Conservation (phyloP, 805 yeast species). For the Monosporozyma aquatica region DNA sequence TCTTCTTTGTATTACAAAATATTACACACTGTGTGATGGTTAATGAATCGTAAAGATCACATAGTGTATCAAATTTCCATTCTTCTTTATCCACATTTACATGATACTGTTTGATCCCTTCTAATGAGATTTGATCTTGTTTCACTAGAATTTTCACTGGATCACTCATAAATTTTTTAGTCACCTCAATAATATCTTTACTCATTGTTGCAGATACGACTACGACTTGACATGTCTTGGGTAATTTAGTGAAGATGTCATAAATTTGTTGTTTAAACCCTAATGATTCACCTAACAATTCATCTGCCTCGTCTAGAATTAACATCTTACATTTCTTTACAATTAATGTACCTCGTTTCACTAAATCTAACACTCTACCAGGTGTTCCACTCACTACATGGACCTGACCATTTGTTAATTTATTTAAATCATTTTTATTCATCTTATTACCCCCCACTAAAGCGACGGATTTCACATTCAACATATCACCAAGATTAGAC, state of each 20-base stretch:
- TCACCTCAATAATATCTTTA: constrained; percentile 81
- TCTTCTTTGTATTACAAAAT: constrained; percentile 91
- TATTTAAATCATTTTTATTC: constrained; percentile 70
- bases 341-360: constrained; percentile 67
- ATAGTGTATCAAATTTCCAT: constrained; percentile 88
- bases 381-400: constrained; percentile 97
- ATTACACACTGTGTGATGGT: constrained; percentile 96
- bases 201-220: constrained; percentile 94
- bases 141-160: constrained; percentile 92
- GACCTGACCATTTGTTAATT: constrained; percentile 60
- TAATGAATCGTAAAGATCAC: constrained; percentile 90
- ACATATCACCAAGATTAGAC: constrained; percentile 73
- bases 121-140: constrained; percentile 90
- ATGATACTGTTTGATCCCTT: constrained; percentile 90
- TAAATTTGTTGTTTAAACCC: constrained; percentile 96
- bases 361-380: constrained; percentile 88
- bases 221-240: constrained; percentile 86
- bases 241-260: constrained; percentile 83
- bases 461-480: constrained; percentile 81
- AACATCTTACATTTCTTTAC: constrained; percentile 78
- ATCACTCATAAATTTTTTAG: constrained; percentile 87
- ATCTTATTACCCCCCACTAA: constrained; percentile 83
- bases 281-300: constrained; percentile 68
- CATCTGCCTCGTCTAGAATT: constrained; percentile 95
- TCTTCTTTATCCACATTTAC: constrained; percentile 88